A percentile compares a stretch with the other conserved stretches of the same genome.
Conservation (phyloP, 2,329 filamentous ascomycete species). For the Pseudocercospora fuligena region DNA sequence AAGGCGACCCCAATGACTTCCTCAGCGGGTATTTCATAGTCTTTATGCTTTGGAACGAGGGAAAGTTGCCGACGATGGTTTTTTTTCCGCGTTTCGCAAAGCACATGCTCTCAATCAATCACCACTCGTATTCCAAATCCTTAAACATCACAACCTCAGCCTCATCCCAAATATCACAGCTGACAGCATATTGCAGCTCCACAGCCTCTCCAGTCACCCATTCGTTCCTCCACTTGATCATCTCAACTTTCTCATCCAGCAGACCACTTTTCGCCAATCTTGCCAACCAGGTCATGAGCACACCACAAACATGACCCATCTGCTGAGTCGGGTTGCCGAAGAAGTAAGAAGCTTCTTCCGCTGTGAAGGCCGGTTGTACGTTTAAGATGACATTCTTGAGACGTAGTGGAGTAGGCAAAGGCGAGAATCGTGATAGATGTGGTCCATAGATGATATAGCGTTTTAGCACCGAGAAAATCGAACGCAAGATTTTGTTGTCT, state of each 20-base stretch:
- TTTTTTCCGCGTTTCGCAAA: not conserved
- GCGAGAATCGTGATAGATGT: conserved; percentile 4
- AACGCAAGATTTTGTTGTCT: conserved; percentile 15
- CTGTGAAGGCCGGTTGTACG: not conserved
- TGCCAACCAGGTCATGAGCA: conserved; percentile 12
- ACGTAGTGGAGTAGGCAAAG: not conserved
- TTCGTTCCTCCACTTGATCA: not conserved
- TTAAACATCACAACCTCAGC: not conserved
- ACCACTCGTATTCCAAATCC: conserved; percentile 11
- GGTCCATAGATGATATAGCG: conserved; percentile 6
- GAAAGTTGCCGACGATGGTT: too few relatives aligned
- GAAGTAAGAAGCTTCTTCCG: not conserved
- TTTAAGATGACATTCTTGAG: conserved; percentile 8
- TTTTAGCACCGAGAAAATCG: conserved; percentile 7
- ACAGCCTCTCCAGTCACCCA: not conserved
- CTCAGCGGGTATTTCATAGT: too few relatives aligned
- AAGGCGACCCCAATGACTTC: too few relatives aligned
- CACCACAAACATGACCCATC: conserved; percentile 10
- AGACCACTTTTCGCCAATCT: conserved; percentile 15
- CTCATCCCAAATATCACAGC: not conserved
- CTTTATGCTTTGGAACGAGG: too few relatives aligned
- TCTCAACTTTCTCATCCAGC: conserved; percentile 2
- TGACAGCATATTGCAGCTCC: not conserved
- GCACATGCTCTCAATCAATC: not conserved
- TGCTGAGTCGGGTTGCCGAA: conserved; percentile 1